These are phyloP conservation scores for Epichloe coenophiala DNA, from an alignment of 2,329 filamentous ascomycete species.

Conservation along the genomic window DNA sequence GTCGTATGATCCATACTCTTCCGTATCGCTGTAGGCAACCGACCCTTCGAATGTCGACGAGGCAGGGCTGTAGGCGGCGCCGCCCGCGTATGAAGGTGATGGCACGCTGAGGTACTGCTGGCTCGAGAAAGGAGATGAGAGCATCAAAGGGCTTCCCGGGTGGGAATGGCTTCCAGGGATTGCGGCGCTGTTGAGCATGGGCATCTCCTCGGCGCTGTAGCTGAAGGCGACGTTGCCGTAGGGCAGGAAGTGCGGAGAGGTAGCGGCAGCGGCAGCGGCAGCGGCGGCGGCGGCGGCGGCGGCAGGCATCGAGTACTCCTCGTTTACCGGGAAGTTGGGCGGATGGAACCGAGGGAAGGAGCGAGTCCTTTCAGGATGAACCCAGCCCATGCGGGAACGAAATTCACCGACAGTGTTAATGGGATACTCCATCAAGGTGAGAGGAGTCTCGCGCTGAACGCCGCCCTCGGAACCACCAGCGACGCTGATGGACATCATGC, in stretches of 20 bases:
- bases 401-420: conserved; percentile 57
- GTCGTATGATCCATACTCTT: conserved; percentile 40
- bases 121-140: conserved; percentile 40
- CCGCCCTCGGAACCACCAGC: conserved; percentile 42
- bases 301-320: conserved; percentile 25
- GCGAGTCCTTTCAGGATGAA: conserved; percentile 42
- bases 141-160: conserved; percentile 39
- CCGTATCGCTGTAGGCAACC: conserved; percentile 47
- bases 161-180: conserved; percentile 29
- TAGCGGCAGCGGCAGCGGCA: neutral
- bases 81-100: conserved; percentile 43
- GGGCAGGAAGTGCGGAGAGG: conserved; percentile 29
- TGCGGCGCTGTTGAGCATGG: conserved; percentile 36
- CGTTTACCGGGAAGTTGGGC: conserved; percentile 38
- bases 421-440: conserved; percentile 59
- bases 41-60: conserved; percentile 51
- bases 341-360: conserved; percentile 48
- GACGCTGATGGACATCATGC: conserved; percentile 56
- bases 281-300: neutral
- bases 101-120: conserved; percentile 50
- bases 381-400: conserved; percentile 55
- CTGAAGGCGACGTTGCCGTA: conserved; percentile 47
- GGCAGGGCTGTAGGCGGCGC: conserved; percentile 45
- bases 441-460: conserved; percentile 37
- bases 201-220: conserved; percentile 51